Conservation (phyloP, 257 asterid species). For the Solanum bulbocastanum region DNA sequence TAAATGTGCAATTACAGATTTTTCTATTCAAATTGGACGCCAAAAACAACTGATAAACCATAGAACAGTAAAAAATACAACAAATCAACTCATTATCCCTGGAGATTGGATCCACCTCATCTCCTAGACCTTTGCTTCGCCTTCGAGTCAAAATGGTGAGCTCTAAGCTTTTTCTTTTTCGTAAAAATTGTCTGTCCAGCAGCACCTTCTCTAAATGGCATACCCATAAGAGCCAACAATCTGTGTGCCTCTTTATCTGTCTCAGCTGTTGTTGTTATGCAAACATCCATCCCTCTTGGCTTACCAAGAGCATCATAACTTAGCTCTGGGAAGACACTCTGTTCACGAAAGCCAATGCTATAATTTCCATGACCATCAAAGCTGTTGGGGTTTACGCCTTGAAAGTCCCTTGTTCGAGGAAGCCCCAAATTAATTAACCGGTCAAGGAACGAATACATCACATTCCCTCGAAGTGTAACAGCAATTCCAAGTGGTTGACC, state of each 20-base stretch:
- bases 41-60: neutral
- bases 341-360: conserved; percentile 84
- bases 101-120: conserved; percentile 7
- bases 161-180: conserved; percentile 77
- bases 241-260: conserved; percentile 75
- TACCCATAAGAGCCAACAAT: conserved; percentile 85
- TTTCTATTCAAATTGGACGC: neutral
- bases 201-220: conserved; percentile 79
- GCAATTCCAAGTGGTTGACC: conserved; percentile 87
- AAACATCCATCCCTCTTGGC: conserved; percentile 94
- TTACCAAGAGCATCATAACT: conserved; percentile 62
- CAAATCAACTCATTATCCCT: neutral
- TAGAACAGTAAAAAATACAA: neutral
- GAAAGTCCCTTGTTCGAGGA: conserved; percentile 89
- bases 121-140: conserved; percentile 43
- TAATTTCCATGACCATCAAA: conserved; percentile 92
- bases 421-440: conserved; percentile 89
- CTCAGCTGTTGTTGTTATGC: conserved; percentile 75
- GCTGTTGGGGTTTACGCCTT: conserved; percentile 82
- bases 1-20: neutral
- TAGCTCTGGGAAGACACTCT: conserved; percentile 87
- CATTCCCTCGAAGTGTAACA: conserved; percentile 84
- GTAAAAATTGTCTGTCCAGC: conserved; percentile 18
- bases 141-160: conserved; percentile 90
- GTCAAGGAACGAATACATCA: conserved; percentile 85